Base-by-base conservation (phyloP, 2,329 filamentous ascomycete genomes). In the Sporothrix inflata region DNA sequence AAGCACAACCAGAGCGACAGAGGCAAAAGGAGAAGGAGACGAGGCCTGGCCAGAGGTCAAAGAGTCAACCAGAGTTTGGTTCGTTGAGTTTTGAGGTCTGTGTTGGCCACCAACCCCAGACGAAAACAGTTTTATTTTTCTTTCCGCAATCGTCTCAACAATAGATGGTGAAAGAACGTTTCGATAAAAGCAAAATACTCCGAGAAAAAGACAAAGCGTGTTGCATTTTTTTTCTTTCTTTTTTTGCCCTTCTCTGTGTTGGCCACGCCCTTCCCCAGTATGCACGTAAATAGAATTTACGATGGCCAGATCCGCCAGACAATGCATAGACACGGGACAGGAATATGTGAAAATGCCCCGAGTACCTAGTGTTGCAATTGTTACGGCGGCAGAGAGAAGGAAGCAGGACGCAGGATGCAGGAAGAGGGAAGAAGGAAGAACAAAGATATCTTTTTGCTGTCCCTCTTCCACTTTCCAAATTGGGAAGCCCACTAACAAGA, bases 331-430 rank as follows among this genome's bases (percentile, higher is more conserved):
- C 67, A 57, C 34, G 51, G 30, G 38, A 24, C 51, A 57, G 5
- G 40, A 30, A 45, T 8, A 45, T 27, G 21, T 57, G 34, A 30
- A 57, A 34, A 69, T 57, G 27, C 27, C 49, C 66, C 67, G 51
- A 42, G 12, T 45, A 38, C 49, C 49, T 69, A 34, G 57, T 42
- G 69, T 71, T 65, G 60, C 47, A 71, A 53, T 63, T 65, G 69
- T 4, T 47, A 71, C 57, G 30, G 57, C 57, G 57, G 57, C 34
- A 40, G 14, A 12, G 34, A 38, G 16, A 40, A 60, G 55, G 55
- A 40, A 40, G 30, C 19, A 21, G 19, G 57, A 61, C 6, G 30
- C 30, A 34, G 19, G 57, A 61, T 34, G 30, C 30, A 34, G 30
- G 57, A 19, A 47, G 4, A 47, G 5, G 55, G 16, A 60, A 11